Base-by-base conservation (phyloP, 176 grass and related monocot genomes). In the Alloteropsis semialata region DNA sequence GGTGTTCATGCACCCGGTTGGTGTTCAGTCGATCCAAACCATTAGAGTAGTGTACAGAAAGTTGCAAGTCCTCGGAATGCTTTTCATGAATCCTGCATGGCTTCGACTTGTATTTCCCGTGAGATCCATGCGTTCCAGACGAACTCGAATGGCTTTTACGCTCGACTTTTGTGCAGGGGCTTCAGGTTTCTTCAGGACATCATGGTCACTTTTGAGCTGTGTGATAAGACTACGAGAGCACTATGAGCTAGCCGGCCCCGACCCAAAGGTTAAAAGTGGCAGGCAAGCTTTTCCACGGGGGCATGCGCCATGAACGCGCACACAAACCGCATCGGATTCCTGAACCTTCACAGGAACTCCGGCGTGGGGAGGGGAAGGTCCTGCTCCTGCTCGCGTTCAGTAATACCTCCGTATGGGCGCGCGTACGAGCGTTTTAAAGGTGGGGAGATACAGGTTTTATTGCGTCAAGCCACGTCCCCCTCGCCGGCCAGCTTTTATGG, bases 321-420 rank as follows among this genome's bases (percentile, higher is more conserved):
- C 66, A 41, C 5, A 5, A 27, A 25, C 12, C 50, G 30, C 84
- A 86, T 90, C 79, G 88, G 84, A 90, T 90, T 90, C 88, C 84
- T 74, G 79, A 68, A 74, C 58, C 49, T 68, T 90, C 84, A 83
- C 88, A 83, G 33, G 88, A 90, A 83, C 79, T 42, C 74, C 46
- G 64, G 30, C 21, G 74, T 6, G 19, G 8, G 51, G 19, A 22
- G 51, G 51, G 8, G 48, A 12, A 21, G 21, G 53, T n/a, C n/a
- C n/a, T n/a, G n/a, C n/a, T n/a, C 53, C 53, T 55, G 65, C 55
- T 44, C 80, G 55, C 66, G 84, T 78, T 82, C 88, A 86, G 48
- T 82, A 56, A 69, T 72, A 82, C 3, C 13, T 28, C 55, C 72
- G 83, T 28, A 90, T 78, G 83, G 65, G 78, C 62, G 42, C 33